A percentile compares a stretch with the other conserved stretches of the same genome.
phyloP scores from a whole-genome alignment of 1,139 yeast genomes.

The Yamadazyma triangularis region DNA sequence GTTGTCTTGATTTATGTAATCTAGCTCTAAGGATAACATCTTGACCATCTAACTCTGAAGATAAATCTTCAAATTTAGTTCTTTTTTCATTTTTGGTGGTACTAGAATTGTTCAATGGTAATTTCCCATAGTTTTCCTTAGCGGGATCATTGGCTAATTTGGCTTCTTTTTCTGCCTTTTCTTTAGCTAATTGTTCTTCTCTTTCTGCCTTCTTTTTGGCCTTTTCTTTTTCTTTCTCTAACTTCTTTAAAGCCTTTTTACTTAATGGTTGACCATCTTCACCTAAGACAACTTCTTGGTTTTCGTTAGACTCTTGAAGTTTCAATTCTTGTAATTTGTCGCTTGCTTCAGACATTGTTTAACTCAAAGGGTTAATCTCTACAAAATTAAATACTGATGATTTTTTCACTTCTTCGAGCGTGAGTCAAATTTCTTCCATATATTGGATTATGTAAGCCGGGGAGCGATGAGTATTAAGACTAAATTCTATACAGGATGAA shows the following conservation, averaged over 20 bases:
- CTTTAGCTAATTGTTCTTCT: slow-evolving; percentile 84
- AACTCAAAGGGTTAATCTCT: no score
- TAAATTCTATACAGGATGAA: no score
- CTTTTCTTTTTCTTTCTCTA: slow-evolving; percentile 90
- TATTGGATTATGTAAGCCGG: no score
- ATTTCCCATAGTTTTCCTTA: slow-evolving; percentile 81
- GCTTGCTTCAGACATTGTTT: slow-evolving; percentile 9
- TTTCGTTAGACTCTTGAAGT: slow-evolving; percentile 17
- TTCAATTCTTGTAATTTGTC: slow-evolving; percentile 19
- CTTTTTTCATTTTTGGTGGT: slow-evolving; percentile 59
- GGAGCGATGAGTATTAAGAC: no score
- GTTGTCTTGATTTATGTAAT: slow-evolving; percentile 88
- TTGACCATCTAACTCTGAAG: slow-evolving; percentile 68
- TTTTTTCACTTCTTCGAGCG: no score
- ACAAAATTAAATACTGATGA: no score
- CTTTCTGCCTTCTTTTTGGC: slow-evolving; percentile 90
- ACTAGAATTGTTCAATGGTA: slow-evolving; percentile 81
- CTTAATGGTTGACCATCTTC: slow-evolving; percentile 94
- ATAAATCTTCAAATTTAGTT: slow-evolving; percentile 50
- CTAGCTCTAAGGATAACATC: slow-evolving; percentile 88
- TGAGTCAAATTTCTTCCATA: no score
- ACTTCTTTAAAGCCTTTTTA: slow-evolving; percentile 90
- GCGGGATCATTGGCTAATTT: slow-evolving; percentile 74
- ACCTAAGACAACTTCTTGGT: slow-evolving; percentile 41
- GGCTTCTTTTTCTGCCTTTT: slow-evolving; percentile 79